These are phyloP conservation scores for Aspergillus fumigatiaffinis DNA, from an alignment of 2,329 filamentous ascomycete species.

Conservation along the genomic window DNA sequence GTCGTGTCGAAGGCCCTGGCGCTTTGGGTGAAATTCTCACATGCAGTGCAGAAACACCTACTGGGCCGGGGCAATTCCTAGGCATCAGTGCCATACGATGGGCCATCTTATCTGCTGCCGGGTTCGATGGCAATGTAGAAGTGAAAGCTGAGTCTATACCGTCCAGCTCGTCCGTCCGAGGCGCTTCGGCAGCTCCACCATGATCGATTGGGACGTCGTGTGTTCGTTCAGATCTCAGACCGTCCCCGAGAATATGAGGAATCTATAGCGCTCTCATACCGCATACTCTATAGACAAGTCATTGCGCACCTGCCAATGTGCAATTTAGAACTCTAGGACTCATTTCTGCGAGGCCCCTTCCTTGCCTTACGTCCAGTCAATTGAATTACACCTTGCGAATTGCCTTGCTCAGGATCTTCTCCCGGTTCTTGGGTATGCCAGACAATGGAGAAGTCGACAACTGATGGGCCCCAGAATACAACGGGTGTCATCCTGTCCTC, in stretches of 20 bases:
- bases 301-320: background rate
- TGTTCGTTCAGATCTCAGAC: background rate
- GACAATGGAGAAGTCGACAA: background rate
- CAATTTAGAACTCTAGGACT: background rate
- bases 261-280: background rate
- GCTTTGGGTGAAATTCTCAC: conserved; percentile 59
- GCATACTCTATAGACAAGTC: background rate
- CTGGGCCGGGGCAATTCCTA: conserved; percentile 46
- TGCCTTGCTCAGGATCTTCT: background rate
- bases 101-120: conserved; percentile 61
- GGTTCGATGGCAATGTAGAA: conserved; percentile 45
- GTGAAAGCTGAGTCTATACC: conserved; percentile 12
- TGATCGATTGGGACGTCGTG: conserved; percentile 6
- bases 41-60: conserved; percentile 51
- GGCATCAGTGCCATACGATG: conserved; percentile 62
- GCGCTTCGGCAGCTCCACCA: background rate
- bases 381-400: background rate
- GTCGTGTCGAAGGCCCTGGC: conserved; percentile 35
- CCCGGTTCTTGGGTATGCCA: background rate
- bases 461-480: background rate
- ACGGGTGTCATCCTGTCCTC: background rate
- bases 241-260: background rate
- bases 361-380: background rate
- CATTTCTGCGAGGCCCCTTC: background rate
- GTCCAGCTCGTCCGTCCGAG: background rate